A percentile compares a stretch with the other conserved stretches of the same genome.
phyloP scores from a whole-genome alignment of 1,139 yeast genomes.

The Debaryomyces udenii region DNA sequence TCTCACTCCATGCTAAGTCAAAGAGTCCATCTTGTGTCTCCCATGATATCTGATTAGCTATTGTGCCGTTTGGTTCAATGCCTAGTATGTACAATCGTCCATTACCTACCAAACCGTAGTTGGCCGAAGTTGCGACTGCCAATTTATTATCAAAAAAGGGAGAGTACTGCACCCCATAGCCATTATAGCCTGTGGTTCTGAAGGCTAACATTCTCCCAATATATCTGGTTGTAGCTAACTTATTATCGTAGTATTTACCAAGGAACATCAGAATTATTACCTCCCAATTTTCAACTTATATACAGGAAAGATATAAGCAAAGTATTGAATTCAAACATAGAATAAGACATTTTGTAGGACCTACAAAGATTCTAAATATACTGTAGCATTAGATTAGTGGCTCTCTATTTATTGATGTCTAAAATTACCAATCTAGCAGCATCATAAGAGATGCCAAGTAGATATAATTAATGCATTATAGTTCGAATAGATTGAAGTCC shows the following conservation, averaged over 20 bases:
- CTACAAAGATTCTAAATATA: too few species aligned
- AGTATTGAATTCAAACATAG: too few species aligned
- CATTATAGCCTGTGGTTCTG: constrained; percentile 81
- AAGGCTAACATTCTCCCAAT: constrained; percentile 60
- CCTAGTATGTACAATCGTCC: constrained; percentile 76
- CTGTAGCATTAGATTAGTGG: too few species aligned
- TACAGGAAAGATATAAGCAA: too few species aligned
- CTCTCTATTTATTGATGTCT: too few species aligned
- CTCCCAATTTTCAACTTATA: background rate
- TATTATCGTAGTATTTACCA: too few species aligned
- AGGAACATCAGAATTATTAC: too few species aligned
- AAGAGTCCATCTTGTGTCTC: constrained; percentile 94
- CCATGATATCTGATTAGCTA: constrained; percentile 60
- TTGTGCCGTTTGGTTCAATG: constrained; percentile 66
- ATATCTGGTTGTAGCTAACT: background rate
- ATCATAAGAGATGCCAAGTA: background rate
- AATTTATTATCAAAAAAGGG: constrained; percentile 88
- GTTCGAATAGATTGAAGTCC: constrained; percentile 38
- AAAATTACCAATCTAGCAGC: too few species aligned
- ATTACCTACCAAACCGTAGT: constrained; percentile 93
- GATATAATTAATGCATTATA: constrained; percentile 16
- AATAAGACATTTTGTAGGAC: too few species aligned
- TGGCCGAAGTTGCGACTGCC: constrained; percentile 90
- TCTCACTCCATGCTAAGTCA: constrained; percentile 88
- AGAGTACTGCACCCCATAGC: constrained; percentile 86